Percentiles rank a stretch among this genome's conserved stretches.
Conservation (phyloP, 1,284 basidiomycete species). For the Ustilago loliicola region DNA sequence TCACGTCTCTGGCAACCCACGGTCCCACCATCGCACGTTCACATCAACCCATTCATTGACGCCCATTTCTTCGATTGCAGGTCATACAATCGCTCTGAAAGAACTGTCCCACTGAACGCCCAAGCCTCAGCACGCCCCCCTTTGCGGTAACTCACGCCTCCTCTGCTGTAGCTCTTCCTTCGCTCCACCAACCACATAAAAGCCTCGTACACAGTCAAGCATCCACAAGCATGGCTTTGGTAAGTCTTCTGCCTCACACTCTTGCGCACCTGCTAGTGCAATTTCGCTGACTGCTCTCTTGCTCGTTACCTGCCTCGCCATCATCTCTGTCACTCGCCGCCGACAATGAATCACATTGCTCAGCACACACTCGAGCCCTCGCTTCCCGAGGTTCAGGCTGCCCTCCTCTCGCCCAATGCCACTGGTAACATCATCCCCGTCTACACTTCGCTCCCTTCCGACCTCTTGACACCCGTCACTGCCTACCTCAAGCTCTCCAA, state of each 20-base stretch:
- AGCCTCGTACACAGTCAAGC: slow-evolving; percentile 15
- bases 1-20: slow-evolving; percentile 5
- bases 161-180: not conserved
- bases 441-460: slow-evolving; percentile 91
- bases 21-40: slow-evolving; percentile 7
- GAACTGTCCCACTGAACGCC: not conserved
- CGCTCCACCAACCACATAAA: not conserved
- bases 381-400: slow-evolving; percentile 59
- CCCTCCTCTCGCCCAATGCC: slow-evolving; percentile 46
- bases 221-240: slow-evolving; percentile 40
- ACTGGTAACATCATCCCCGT: slow-evolving; percentile 90
- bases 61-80: not conserved
- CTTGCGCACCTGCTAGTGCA: not conserved
- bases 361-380: slow-evolving; percentile 58
- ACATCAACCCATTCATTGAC: not conserved
- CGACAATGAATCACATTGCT: slow-evolving; percentile 15
- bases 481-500: slow-evolving; percentile 94
- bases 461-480: slow-evolving; percentile 95
- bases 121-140: not conserved
- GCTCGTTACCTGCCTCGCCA: not conserved
- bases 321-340: not conserved
- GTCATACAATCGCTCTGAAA: not conserved
- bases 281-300: slow-evolving; percentile 7
- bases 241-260: slow-evolving; percentile 9
- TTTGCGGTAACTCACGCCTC: not conserved